A percentile compares a stretch with the other conserved stretches of the same genome.
Evolutionary conservation across 305 asterid genomes (phyloP).

Genomic region (Salvia sclarea): DNA sequence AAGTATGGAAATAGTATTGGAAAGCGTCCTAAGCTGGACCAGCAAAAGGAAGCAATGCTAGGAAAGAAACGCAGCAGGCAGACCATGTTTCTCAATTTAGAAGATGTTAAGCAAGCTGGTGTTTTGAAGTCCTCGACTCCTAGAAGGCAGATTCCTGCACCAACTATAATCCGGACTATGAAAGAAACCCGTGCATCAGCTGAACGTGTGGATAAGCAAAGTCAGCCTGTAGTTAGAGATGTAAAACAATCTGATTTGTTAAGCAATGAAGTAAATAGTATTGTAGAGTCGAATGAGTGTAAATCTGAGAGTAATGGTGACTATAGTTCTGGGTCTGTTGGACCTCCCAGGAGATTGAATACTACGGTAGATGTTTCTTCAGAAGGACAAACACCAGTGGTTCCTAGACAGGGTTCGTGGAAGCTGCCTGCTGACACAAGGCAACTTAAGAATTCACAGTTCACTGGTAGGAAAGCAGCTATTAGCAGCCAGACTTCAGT

Average conservation of each 20-base stretch:
- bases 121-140: constrained; percentile 76
- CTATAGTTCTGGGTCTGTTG: constrained; percentile 49
- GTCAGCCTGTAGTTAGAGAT: constrained; percentile 59
- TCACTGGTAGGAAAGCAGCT: constrained; percentile 66
- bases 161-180: constrained; percentile 63
- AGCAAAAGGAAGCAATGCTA: constrained; percentile 88
- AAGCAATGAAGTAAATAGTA: constrained; percentile 54
- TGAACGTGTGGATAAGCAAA: constrained; percentile 77
- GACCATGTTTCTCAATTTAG: constrained; percentile 93
- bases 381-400: constrained; percentile 57
- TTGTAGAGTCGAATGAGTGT: constrained; percentile 60
- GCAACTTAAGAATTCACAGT: constrained; percentile 59
- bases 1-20: constrained; percentile 70
- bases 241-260: constrained; percentile 53
- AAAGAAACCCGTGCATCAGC: constrained; percentile 66
- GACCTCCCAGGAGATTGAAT: constrained; percentile 66
- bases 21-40: constrained; percentile 88
- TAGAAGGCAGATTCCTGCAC: constrained; percentile 88
- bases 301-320: constrained; percentile 75
- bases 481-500: constrained; percentile 46
- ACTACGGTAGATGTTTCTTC: constrained; percentile 54
- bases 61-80: constrained; percentile 95
- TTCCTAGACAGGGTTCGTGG: constrained; percentile 71
- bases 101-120: constrained; percentile 91
- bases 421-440: constrained; percentile 72